Evolutionary conservation across 805 yeast genomes (phyloP).

Genomic region (Nakazawaea molendinolei): DNA sequence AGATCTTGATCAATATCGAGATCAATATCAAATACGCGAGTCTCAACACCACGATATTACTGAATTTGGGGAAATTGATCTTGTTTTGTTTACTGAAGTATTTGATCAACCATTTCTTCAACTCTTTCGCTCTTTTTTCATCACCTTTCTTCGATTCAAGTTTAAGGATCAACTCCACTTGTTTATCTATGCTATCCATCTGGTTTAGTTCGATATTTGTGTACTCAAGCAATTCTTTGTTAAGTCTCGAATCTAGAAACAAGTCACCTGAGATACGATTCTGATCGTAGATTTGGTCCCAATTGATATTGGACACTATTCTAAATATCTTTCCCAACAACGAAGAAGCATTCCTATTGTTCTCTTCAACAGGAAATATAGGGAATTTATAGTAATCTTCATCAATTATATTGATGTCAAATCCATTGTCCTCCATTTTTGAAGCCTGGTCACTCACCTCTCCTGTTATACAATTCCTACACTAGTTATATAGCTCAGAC

Average conservation of each 20-base stretch:
- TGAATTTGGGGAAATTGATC: slow-evolving; percentile 10
- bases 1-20: slow-evolving; percentile 5
- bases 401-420: slow-evolving; percentile 7
- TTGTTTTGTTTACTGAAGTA: slow-evolving; percentile 7
- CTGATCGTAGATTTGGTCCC: slow-evolving; percentile 4
- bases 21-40: slow-evolving; percentile 6
- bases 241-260: background rate
- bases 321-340: slow-evolving; percentile 1
- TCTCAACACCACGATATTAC: slow-evolving; percentile 1
- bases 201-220: slow-evolving; percentile 1
- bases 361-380: slow-evolving; percentile 4
- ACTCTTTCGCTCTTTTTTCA: slow-evolving; percentile 1
- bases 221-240: slow-evolving; percentile 2
- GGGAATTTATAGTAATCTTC: slow-evolving; percentile 7
- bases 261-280: background rate
- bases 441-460: background rate
- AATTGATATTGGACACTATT: slow-evolving; percentile 7
- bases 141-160: background rate
- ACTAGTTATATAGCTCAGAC: too few relatives aligned
- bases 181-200: slow-evolving; percentile 2
- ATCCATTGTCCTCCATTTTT: slow-evolving; percentile 1
- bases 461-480: too few relatives aligned
- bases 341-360: background rate
- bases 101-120: slow-evolving; percentile 6
- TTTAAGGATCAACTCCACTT: slow-evolving; percentile 6